Evolutionary conservation across 2,329 filamentous ascomycete species (phyloP).

Genomic region (Phyllosticta citrichinensis): DNA sequence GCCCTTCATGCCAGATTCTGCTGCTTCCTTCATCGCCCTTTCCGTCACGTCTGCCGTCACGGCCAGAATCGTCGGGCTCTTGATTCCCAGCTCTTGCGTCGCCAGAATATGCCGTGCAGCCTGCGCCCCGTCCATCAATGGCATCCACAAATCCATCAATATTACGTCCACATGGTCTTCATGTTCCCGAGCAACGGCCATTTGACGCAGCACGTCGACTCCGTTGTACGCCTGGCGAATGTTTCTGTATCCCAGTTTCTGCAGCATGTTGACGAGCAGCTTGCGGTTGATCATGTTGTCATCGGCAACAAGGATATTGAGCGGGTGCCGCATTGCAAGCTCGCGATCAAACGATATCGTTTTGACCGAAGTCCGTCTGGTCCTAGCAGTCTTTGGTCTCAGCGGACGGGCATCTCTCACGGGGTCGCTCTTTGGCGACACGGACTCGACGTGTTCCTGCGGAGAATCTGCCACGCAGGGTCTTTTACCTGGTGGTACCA

Average conservation of each 20-base stretch:
- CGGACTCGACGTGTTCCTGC: background rate
- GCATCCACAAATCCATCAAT: slow-evolving; percentile 72
- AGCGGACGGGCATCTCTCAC: slow-evolving; percentile 11
- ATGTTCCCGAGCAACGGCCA: slow-evolving; percentile 33
- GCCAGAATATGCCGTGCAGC: slow-evolving; percentile 53
- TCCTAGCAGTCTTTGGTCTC: slow-evolving; percentile 14
- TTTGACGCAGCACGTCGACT: slow-evolving; percentile 54
- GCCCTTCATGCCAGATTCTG: slow-evolving; percentile 54
- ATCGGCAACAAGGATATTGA: slow-evolving; percentile 61
- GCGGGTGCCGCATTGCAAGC: slow-evolving; percentile 49
- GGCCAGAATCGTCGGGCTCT: slow-evolving; percentile 46
- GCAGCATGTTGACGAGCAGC: slow-evolving; percentile 56
- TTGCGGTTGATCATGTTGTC: slow-evolving; percentile 65
- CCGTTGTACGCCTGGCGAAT: slow-evolving; percentile 59
- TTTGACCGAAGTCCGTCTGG: slow-evolving; percentile 12
- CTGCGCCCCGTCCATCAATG: slow-evolving; percentile 61
- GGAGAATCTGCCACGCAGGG: background rate
- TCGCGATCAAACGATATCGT: slow-evolving; percentile 41
- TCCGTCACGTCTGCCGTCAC: slow-evolving; percentile 60
- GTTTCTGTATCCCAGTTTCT: slow-evolving; percentile 54
- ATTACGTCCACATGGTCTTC: slow-evolving; percentile 47
- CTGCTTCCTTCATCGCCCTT: slow-evolving; percentile 49
- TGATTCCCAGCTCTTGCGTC: slow-evolving; percentile 31
- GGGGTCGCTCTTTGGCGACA: background rate
- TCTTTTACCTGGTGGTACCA: background rate